Conservation (phyloP, 2,329 filamentous ascomycete species). For the Xylariomycetidae sp. region DNA sequence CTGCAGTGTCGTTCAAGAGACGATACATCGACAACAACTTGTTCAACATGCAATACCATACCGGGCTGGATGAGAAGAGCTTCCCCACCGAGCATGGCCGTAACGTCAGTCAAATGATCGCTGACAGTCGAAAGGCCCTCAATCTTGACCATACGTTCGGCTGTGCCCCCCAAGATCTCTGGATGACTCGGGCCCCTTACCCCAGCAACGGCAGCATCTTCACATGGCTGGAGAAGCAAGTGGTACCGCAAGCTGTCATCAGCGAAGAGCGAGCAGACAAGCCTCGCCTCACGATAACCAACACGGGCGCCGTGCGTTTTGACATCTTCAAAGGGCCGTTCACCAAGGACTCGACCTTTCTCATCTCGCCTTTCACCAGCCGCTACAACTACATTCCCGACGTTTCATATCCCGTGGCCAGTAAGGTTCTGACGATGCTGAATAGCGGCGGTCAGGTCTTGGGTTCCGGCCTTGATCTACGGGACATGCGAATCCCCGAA, state of each 20-base stretch:
- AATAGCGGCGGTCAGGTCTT: constrained; percentile 51
- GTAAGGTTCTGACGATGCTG: constrained; percentile 56
- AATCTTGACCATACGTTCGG: constrained; percentile 69
- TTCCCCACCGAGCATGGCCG: constrained; percentile 73
- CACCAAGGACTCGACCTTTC: constrained; percentile 78
- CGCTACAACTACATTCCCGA: constrained; percentile 70
- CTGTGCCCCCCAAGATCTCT: constrained; percentile 76
- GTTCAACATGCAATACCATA: constrained; percentile 76
- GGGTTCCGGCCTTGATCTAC: constrained; percentile 31
- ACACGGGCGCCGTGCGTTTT: constrained; percentile 89
- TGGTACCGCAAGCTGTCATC: constrained; percentile 63
- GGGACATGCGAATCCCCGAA: constrained; percentile 46
- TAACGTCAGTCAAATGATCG: constrained; percentile 65
- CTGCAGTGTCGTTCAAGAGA: constrained; percentile 58
- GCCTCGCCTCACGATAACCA: constrained; percentile 68
- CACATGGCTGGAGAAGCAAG: constrained; percentile 68
- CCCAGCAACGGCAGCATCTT: constrained; percentile 71
- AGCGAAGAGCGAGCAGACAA: constrained; percentile 52
- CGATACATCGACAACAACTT: constrained; percentile 94
- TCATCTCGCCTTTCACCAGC: constrained; percentile 83
- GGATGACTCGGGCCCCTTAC: constrained; percentile 75
- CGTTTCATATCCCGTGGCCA: constrained; percentile 72
- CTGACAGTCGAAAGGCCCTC: constrained; percentile 61
- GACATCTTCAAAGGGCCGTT: constrained; percentile 92
- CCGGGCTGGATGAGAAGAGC: constrained; percentile 60